These are phyloP conservation scores for Kwoniella pini DNA, from an alignment of 768 basidiomycete genomes.

Conservation along the genomic window DNA sequence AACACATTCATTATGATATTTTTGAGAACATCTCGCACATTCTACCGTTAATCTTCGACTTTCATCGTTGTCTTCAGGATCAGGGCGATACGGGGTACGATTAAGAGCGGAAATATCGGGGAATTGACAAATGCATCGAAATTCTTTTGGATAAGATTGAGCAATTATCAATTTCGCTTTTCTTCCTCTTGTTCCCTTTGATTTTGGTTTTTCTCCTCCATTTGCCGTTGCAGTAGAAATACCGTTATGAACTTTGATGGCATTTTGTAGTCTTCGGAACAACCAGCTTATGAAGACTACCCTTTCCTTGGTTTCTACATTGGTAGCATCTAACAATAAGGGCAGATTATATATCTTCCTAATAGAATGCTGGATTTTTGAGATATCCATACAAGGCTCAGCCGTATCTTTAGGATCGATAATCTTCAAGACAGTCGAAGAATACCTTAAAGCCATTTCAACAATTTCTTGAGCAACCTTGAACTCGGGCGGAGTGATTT, in stretches of 20 bases:
- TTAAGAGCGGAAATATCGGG: too few species aligned
- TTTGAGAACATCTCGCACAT: constrained; percentile 41
- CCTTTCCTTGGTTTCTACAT: constrained; percentile 19
- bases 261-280: constrained; percentile 29
- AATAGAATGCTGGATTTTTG: constrained; percentile 29
- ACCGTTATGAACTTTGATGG: constrained; percentile 16
- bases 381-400: constrained; percentile 15
- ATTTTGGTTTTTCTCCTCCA: constrained; percentile 10
- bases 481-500: constrained; percentile 37
- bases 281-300: constrained; percentile 39
- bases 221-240: not conserved
- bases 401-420: constrained; percentile 21
- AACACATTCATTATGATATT: constrained; percentile 48
- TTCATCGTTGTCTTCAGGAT: constrained; percentile 17
- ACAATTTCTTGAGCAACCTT: constrained; percentile 24
- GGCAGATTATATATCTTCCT: constrained; percentile 43
- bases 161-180: constrained; percentile 36
- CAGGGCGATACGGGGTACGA: too few species aligned
- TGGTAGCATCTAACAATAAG: constrained; percentile 30
- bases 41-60: constrained; percentile 14
- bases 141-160: constrained; percentile 26
- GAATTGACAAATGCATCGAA: constrained; percentile 33
- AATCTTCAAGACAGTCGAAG: constrained; percentile 18
- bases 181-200: constrained; percentile 16
- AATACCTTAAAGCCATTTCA: constrained; percentile 28